Conservation (phyloP, 108 stramenopile genomes). For the Fistulifera pelliculosa region DNA sequence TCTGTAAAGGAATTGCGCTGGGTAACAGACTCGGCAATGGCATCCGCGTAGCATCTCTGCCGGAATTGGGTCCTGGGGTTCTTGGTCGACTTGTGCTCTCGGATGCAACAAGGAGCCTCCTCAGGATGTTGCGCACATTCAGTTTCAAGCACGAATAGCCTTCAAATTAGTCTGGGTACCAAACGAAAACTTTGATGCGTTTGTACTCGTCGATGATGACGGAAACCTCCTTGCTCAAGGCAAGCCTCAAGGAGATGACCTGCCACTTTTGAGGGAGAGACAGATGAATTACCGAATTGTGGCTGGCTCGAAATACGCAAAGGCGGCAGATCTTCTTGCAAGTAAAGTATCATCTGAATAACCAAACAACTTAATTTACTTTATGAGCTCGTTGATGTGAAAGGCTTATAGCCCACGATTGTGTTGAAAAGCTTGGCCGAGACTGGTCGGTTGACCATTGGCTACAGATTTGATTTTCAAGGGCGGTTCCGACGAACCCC, state of each 20-base stretch:
- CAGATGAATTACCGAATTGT: constrained; percentile 73
- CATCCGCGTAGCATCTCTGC: constrained; percentile 68
- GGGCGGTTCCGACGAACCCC: constrained; percentile 27
- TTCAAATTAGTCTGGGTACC: constrained; percentile 91
- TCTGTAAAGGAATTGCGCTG: constrained; percentile 63
- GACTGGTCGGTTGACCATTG: not conserved
- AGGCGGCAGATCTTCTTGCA: constrained; percentile 53
- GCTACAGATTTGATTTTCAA: constrained; percentile 13
- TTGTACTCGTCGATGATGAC: constrained; percentile 84
- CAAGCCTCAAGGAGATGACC: constrained; percentile 26
- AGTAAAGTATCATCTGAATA: constrained; percentile 21
- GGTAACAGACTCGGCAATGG: constrained; percentile 77
- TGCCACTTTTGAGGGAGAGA: constrained; percentile 67
- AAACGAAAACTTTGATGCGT: constrained; percentile 59
- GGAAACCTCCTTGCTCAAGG: constrained; percentile 35
- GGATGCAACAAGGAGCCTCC: constrained; percentile 79
- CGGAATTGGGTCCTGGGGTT: constrained; percentile 85
- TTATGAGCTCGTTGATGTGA: no score
- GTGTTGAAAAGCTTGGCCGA: not conserved
- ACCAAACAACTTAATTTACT: not conserved
- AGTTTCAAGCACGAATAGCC: constrained; percentile 78
- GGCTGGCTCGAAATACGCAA: constrained; percentile 71
- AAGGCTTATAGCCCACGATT: not conserved
- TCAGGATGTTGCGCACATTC: constrained; percentile 85
- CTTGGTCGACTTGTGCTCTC: constrained; percentile 80